Percentiles rank a stretch among this genome's conserved stretches.
Conservation (phyloP, 169 alveolate species). For the Eimeria zaria region DNA sequence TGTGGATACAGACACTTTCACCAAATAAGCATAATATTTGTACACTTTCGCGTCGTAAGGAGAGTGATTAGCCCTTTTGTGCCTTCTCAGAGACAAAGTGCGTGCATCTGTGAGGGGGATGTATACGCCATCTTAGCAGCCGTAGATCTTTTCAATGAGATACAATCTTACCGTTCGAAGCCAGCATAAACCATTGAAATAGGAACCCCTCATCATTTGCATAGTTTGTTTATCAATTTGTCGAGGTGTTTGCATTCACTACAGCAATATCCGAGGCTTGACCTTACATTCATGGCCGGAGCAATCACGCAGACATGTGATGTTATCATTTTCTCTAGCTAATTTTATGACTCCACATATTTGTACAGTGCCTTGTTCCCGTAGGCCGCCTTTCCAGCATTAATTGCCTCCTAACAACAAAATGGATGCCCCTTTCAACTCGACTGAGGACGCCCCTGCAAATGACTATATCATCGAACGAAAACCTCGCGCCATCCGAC, state of each 20-base stretch:
- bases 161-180: background rate
- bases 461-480: background rate
- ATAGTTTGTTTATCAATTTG: background rate
- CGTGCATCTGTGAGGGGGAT: background rate
- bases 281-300: background rate
- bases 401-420: background rate
- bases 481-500: background rate
- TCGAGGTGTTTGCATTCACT: background rate
- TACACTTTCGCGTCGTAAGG: background rate
- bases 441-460: background rate
- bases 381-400: conserved; percentile 6
- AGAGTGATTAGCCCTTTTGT: background rate
- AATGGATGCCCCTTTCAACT: background rate
- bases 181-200: background rate
- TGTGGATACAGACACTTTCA: background rate
- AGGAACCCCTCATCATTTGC: background rate
- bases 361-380: background rate
- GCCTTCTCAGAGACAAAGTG: too few relatives aligned
- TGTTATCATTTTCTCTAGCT: background rate
- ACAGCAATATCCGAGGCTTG: background rate
- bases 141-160: background rate
- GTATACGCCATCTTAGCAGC: background rate
- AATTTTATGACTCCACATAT: background rate
- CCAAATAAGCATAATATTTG: background rate
- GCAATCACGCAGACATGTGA: background rate